These are phyloP conservation scores for Suillus fuscotomentosus DNA, from an alignment of 768 basidiomycete species.

Conservation along the genomic window DNA sequence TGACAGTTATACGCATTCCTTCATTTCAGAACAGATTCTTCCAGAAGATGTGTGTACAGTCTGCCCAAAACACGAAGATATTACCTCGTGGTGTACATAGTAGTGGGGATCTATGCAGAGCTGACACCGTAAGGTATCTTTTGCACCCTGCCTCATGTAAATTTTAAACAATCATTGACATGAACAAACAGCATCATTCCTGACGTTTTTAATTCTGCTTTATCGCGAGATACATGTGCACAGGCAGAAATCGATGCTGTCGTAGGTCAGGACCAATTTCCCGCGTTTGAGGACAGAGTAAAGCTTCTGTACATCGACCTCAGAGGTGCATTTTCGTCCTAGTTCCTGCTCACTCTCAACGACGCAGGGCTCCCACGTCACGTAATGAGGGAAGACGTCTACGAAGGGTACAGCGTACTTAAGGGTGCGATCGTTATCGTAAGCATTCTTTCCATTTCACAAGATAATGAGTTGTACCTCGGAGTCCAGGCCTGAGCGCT, in stretches of 20 bases:
- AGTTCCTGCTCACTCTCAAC: neutral
- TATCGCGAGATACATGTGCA: slow-evolving; percentile 22
- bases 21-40: neutral
- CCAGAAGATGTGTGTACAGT: neutral
- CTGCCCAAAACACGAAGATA: slow-evolving; percentile 7
- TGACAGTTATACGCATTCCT: neutral
- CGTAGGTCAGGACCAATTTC: slow-evolving; percentile 19
- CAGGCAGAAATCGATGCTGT: slow-evolving; percentile 27
- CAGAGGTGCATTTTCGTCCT: too few relatives aligned
- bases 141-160: neutral
- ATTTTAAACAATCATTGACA: neutral
- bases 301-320: slow-evolving; percentile 20
- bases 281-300: slow-evolving; percentile 21
- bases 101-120: slow-evolving; percentile 14
- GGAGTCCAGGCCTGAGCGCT: slow-evolving; percentile 49
- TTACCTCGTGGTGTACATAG: neutral
- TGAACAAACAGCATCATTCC: neutral
- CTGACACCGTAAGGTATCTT: slow-evolving; percentile 21
- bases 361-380: neutral
- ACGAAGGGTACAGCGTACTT: slow-evolving; percentile 10
- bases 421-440: neutral
- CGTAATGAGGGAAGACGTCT: neutral
- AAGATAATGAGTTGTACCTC: slow-evolving; percentile 34
- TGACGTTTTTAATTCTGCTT: slow-evolving; percentile 16
- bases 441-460: slow-evolving; percentile 1